Conservation (phyloP, 257 asterid species). For the Forsythia suspensa region DNA sequence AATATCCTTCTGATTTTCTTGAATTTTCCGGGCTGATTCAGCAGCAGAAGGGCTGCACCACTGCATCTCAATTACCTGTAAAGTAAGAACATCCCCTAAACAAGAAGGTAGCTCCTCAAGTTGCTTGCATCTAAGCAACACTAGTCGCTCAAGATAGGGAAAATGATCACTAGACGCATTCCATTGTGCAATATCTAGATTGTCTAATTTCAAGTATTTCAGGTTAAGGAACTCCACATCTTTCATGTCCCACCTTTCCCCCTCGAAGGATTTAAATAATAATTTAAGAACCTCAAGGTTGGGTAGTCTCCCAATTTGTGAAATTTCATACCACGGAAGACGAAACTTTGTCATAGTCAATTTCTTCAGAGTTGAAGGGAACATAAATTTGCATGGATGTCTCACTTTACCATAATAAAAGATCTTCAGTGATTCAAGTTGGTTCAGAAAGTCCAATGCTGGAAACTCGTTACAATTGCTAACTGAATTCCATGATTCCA, state of each 20-base stretch:
- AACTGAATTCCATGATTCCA: background rate
- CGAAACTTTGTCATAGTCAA: background rate
- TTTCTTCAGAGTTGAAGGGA: slow-evolving; percentile 9
- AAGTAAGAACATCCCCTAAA: background rate
- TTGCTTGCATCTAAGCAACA: slow-evolving; percentile 15
- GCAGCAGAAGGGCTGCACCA: slow-evolving; percentile 11
- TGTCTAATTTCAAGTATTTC: slow-evolving; percentile 7
- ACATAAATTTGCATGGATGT: background rate
- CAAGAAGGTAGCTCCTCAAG: slow-evolving; percentile 7
- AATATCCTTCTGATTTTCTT: background rate
- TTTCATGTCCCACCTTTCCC: background rate
- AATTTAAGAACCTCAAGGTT: slow-evolving; percentile 12
- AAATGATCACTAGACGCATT: background rate
- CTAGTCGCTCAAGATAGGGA: slow-evolving; percentile 12
- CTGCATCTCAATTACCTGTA: slow-evolving; percentile 7
- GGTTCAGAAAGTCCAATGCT: background rate
- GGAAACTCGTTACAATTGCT: background rate
- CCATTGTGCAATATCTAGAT: slow-evolving; percentile 8
- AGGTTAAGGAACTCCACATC: slow-evolving; percentile 2
- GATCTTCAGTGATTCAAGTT: slow-evolving; percentile 9
- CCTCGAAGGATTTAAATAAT: background rate
- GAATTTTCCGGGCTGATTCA: background rate
- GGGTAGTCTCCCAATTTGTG: background rate
- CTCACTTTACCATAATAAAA: background rate
- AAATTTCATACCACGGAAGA: slow-evolving; percentile 2